Evolutionary conservation across 75 land plant species (phyloP), one percentile per base, ranked within the genome.

Genomic region (Ceratopteris richardii): DNA sequence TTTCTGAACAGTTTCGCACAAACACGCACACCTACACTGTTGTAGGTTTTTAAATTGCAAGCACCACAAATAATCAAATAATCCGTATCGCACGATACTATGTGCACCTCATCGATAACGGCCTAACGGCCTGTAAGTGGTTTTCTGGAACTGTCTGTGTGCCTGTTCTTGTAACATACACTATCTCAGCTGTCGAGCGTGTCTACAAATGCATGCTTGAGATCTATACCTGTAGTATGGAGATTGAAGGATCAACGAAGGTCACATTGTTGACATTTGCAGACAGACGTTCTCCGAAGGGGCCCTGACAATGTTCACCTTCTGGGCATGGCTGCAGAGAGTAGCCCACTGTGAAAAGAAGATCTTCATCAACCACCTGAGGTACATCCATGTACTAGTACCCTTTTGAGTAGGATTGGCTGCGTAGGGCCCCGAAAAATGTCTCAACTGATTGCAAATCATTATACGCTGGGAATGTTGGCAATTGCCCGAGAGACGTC

Each of bases 381-480:
- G 66, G 67, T 31, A 74, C 67, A 0, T 60, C 48, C 6, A 53
- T 27, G 2, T 58, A 42, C 54, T 70, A 60, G 25, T 68, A 65
- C 46, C 22, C 61, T 44, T 18, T 57, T 1, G 30, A 18, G 30
- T 18, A 44, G 1, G n/a, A 6, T 0, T 59, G 81, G 65, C 86
- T 80, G 18, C 67, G 27, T 21, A 79, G 58, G 14, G 42, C 20
- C 0, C 11, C 3, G 1, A 63, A 46, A 68, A 82, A 86, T 19
- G 71, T 65, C 7, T 76, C 64, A 47, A 51, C 89, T 0, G 82
- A 31, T 47, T 10, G 27, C 5, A 75, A 69, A 62, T 86, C 83
- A 50, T 79, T 77, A 69, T 56, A 82, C 17, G 64, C 75, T 0
- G 90, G 86, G 2, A 86, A 63, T 6, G 56, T 19, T 0, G 88